Evolutionary conservation across 176 grass and related monocot genomes (phyloP), one percentile per base, ranked within the genome.

Genomic region (Cenchrus americanus): DNA sequence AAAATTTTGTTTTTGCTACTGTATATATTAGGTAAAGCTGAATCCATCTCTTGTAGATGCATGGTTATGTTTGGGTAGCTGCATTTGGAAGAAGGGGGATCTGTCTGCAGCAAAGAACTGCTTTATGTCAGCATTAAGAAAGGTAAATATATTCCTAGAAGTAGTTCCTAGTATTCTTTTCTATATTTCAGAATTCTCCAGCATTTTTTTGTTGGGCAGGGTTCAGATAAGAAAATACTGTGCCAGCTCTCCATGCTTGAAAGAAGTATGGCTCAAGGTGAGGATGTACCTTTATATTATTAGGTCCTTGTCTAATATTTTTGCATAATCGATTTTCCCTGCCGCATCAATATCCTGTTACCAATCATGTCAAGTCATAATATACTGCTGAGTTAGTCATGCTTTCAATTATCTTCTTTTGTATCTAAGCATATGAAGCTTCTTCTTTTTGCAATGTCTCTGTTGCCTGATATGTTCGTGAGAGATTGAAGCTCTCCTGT

Each of bases 11-110:
- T 87, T 60, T 84, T 92, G 71, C 58, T 87, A 73, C 54, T 84
- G 32, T 74, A 62, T 81, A 9, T 89, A 84, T 79, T 92, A 98
- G 95, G 95, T 98, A 77, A 98, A 98, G 92, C 80, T 98, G 88
- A 98, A 93, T 80, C 92, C 95, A 88, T 95, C 92, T 82, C 92
- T 98, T 82, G 82, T 92, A 77, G 92, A 98, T 92, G 92, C 92
- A 53, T 95, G 91, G 95, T 43, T 98, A 90, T 91, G 91, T 82
- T 84, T 98, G 76, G 92, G 95, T 69, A 98, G 95, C 81, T 98
- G 95, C 90, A 92, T 98, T 84, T 98, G 95, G 95, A 98, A 98
- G 87, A 98, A 98, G 81, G 95, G 95, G n/a, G 93, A 95, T 85
- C 83, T 98, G 61, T 82, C 75, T 75, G 87, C 88, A 75, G 95